phyloP scores from a whole-genome alignment of 768 basidiomycete species.

The Russula brevipes region DNA sequence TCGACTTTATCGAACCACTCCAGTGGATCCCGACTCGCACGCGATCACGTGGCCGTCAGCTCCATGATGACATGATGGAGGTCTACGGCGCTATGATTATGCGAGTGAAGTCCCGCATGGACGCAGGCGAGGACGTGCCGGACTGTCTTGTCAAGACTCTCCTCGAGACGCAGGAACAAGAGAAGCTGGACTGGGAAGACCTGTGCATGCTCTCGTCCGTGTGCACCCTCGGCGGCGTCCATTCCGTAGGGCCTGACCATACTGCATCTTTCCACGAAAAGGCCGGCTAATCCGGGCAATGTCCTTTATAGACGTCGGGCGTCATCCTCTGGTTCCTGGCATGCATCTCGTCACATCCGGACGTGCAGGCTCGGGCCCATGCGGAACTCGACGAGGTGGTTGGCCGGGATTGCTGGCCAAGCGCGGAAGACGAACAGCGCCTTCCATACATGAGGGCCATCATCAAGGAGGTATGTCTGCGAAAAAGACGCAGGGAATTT shows the following conservation, averaged over 20 bases:
- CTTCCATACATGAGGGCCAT: slow-evolving; percentile 31
- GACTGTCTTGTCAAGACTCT: slow-evolving; percentile 36
- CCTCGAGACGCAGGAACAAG: slow-evolving; percentile 30
- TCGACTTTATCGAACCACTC: slow-evolving; percentile 43
- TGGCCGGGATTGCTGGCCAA: slow-evolving; percentile 27
- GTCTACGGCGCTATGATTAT: slow-evolving; percentile 35
- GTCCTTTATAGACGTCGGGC: slow-evolving; percentile 33
- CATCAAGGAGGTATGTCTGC: slow-evolving; percentile 28
- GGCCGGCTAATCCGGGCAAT: not conserved
- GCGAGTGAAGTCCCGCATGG: slow-evolving; percentile 31
- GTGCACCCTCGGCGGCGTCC: slow-evolving; percentile 36
- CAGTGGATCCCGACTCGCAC: slow-evolving; percentile 39
- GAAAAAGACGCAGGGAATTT: not conserved
- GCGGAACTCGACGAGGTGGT: slow-evolving; percentile 29
- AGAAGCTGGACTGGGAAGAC: slow-evolving; percentile 33
- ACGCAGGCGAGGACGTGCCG: slow-evolving; percentile 33
- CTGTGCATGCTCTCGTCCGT: slow-evolving; percentile 34
- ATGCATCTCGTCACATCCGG: slow-evolving; percentile 27
- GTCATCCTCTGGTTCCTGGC: slow-evolving; percentile 35
- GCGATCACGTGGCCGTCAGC: slow-evolving; percentile 36
- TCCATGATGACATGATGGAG: slow-evolving; percentile 34
- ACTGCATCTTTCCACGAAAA: not conserved
- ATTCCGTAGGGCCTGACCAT: slow-evolving; percentile 26
- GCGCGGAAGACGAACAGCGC: slow-evolving; percentile 26
- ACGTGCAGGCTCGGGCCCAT: slow-evolving; percentile 30